phyloP scores from a whole-genome alignment of 1,284 basidiomycete genomes.

The Sanghuangporus baumii region DNA sequence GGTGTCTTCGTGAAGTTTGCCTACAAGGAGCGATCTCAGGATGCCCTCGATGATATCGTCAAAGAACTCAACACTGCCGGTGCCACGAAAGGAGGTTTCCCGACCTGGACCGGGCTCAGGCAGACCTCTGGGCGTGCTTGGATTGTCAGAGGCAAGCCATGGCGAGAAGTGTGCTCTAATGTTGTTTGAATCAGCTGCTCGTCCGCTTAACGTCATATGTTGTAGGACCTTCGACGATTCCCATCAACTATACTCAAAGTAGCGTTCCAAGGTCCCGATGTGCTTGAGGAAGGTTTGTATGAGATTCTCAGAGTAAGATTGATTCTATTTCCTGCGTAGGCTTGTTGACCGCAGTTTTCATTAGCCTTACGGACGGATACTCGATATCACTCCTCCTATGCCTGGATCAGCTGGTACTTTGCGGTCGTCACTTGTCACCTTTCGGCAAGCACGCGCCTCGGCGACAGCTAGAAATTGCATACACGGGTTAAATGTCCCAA shows the following conservation, averaged over 20 bases:
- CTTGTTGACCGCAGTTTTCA: constrained; percentile 11
- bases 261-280: constrained; percentile 83
- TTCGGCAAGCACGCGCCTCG: constrained; percentile 61
- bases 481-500: constrained; percentile 58
- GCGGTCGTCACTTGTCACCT: constrained; percentile 62
- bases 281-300: constrained; percentile 74
- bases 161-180: constrained; percentile 62
- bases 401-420: constrained; percentile 64
- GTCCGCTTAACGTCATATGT: neutral
- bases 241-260: constrained; percentile 69
- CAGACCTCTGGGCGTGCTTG: constrained; percentile 52
- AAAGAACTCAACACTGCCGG: constrained; percentile 37
- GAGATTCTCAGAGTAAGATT: constrained; percentile 58
- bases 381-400: constrained; percentile 56
- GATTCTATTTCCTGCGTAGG: constrained; percentile 1
- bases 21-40: constrained; percentile 43
- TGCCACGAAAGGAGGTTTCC: constrained; percentile 47
- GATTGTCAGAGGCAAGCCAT: constrained; percentile 79
- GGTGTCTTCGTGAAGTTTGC: constrained; percentile 83
- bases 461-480: constrained; percentile 82
- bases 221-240: constrained; percentile 80
- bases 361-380: constrained; percentile 81
- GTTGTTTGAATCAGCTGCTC: neutral
- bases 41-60: constrained; percentile 45
- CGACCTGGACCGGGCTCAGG: constrained; percentile 55